These are phyloP conservation scores for Drosera capensis DNA, from an alignment of 148 eudicot genomes.

Conservation along the genomic window DNA sequence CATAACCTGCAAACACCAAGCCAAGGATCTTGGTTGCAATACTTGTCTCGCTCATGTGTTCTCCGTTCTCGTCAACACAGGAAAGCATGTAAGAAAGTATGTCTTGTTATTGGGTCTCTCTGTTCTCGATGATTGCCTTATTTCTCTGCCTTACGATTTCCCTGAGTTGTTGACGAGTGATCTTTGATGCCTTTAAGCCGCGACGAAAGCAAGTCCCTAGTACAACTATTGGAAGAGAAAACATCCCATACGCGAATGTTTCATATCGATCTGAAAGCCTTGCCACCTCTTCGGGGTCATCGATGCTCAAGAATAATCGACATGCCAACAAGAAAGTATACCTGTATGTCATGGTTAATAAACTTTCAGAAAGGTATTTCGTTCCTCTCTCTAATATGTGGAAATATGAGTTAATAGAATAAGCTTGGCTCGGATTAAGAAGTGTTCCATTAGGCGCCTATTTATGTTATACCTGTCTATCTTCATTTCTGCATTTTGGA, in stretches of 20 bases:
- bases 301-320: slow-evolving; percentile 11
- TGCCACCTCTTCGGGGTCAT: slow-evolving; percentile 9
- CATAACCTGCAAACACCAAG: slow-evolving; percentile 19
- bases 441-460: too few relatives aligned
- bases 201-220: slow-evolving; percentile 20
- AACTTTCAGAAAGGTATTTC: not conserved
- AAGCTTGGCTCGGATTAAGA: too few relatives aligned
- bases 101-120: slow-evolving; percentile 8
- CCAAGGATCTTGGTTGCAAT: slow-evolving; percentile 16
- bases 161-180: slow-evolving; percentile 12
- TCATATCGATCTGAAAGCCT: slow-evolving; percentile 10
- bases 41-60: slow-evolving; percentile 16
- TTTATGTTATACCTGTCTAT: not conserved
- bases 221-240: slow-evolving; percentile 17
- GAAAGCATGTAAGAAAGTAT: slow-evolving; percentile 16
- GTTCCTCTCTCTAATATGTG: too few relatives aligned
- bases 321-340: slow-evolving; percentile 17
- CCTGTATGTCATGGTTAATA: too few relatives aligned
- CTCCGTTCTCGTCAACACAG: slow-evolving; percentile 15
- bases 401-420: too few relatives aligned
- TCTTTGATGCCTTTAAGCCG: slow-evolving; percentile 13
- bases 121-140: slow-evolving; percentile 10
- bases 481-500: too few relatives aligned
- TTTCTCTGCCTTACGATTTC: slow-evolving; percentile 14
- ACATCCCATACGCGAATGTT: slow-evolving; percentile 7